Base-by-base conservation (phyloP, 1,284 basidiomycete species). In the Boletus mariae region DNA sequence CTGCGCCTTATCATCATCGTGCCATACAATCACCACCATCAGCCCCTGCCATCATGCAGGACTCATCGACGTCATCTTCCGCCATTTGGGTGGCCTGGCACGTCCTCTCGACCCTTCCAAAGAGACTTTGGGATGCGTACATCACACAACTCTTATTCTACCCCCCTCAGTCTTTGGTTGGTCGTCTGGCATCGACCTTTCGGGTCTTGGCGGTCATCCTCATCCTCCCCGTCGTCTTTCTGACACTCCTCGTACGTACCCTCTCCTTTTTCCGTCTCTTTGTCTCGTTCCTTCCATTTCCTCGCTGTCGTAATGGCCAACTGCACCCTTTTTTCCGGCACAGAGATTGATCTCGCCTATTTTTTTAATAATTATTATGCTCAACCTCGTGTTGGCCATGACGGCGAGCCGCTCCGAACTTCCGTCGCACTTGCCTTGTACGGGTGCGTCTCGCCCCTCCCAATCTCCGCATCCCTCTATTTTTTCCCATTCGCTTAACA, bases 181-280 rank as follows among this genome's bases (percentile, higher is more conserved):
- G 73, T 58, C 83, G 73, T 65, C 78, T 74, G 60, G 90, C 82
- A 54, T 88, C 78, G 40, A 74, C 73, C 10, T 85, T 79, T 59
- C 84, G 85, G 52, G 66, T 89, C 45, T 73, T 89, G 53, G 84
- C 87, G 28, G 67, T 87, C 57, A 54, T 85, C 10, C 64, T 83
- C 57, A 73, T 84, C 55, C 61, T 85, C n/a, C 88, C 88, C 3
- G 76, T 87, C 58, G 64, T 83, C 52, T 66, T 89, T 37, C 73
- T 91, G 50, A 82, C 76, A 20, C 73, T 88, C 48, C 71, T 90
- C 65, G 88, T 89, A 69, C 61, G 76, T 74, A 28, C 46, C 55
- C 35, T 20, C 11, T 42, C 46, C 20, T 44, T 23, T 40, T 37
- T 15, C 32, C 32, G 32, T 15, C 32, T 15, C 31, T 32, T 32